Evolutionary conservation across 495 filamentous ascomycete species (phyloP).

Genomic region (Aspergillus baeticus): DNA sequence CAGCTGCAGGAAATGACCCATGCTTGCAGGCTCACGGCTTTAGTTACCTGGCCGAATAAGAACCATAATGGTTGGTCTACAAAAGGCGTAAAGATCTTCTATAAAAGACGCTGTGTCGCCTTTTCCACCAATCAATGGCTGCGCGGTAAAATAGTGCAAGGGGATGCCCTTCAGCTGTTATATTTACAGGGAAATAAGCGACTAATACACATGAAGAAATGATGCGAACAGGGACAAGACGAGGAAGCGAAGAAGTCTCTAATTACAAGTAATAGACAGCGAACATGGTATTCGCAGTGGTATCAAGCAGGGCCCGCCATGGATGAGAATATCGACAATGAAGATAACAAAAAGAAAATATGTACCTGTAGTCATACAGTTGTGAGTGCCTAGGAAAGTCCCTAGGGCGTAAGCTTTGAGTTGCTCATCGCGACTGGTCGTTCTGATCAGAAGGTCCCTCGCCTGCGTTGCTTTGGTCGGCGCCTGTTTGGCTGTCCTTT

Average conservation of each 20-base stretch:
- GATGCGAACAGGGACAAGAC: neutral
- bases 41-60: too few species aligned
- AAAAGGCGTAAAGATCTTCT: too few species aligned
- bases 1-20: neutral
- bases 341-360: conserved; percentile 4
- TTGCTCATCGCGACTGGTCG: neutral
- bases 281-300: conserved; percentile 9
- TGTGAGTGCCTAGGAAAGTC: neutral
- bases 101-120: neutral
- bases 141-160: conserved; percentile 5
- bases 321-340: neutral
- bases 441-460: neutral
- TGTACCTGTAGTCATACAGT: conserved; percentile 6
- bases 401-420: neutral
- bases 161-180: neutral
- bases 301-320: conserved; percentile 7
- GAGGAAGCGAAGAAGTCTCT: neutral
- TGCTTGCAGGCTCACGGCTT: too few species aligned
- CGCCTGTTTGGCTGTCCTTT: conserved; percentile 1
- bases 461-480: neutral
- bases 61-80: too few species aligned
- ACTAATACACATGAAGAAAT: neutral
- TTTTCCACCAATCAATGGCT: conserved; percentile 18
- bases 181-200: neutral
- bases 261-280: conserved; percentile 5